Evolutionary conservation across 2,329 filamentous ascomycete genomes (phyloP).

Genomic region (Ceratocystis huliohia): DNA sequence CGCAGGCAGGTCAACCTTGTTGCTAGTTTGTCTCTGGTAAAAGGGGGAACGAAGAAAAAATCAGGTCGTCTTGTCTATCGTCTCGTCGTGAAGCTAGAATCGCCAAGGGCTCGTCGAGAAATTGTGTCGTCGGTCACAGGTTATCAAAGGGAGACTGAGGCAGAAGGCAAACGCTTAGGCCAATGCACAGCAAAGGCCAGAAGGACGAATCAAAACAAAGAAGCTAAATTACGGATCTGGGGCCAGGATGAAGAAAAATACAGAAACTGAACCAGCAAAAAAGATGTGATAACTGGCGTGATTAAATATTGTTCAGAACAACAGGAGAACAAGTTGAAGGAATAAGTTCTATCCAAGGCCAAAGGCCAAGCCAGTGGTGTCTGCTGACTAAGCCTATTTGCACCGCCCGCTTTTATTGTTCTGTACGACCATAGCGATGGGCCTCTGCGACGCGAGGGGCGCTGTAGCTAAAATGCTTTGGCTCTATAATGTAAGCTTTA

Average conservation of each 20-base stretch:
- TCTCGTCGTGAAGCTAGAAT: neutral
- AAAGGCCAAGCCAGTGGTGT: too few species aligned
- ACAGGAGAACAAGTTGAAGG: neutral
- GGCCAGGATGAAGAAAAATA: neutral
- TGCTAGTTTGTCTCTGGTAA: too few species aligned
- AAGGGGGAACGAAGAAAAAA: neutral
- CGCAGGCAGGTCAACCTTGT: neutral
- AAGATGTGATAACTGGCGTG: neutral
- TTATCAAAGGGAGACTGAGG: neutral
- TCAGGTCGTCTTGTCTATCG: neutral
- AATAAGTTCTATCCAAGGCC: too few species aligned
- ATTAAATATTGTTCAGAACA: neutral
- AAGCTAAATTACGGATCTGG: neutral
- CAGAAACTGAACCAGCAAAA: neutral
- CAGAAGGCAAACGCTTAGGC: neutral
- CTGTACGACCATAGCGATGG: too few species aligned
- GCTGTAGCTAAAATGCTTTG: too few species aligned
- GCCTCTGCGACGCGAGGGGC: too few species aligned
- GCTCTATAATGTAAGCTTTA: too few species aligned
- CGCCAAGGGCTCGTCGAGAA: neutral
- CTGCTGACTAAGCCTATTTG: too few species aligned
- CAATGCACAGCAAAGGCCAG: slow-evolving; percentile 1
- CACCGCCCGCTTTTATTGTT: too few species aligned
- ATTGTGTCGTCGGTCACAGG: neutral
- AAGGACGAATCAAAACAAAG: neutral